These are phyloP conservation scores for Tripidium arundinaceum DNA, from an alignment of 202 grass and related monocot genomes.

Conservation along the genomic window DNA sequence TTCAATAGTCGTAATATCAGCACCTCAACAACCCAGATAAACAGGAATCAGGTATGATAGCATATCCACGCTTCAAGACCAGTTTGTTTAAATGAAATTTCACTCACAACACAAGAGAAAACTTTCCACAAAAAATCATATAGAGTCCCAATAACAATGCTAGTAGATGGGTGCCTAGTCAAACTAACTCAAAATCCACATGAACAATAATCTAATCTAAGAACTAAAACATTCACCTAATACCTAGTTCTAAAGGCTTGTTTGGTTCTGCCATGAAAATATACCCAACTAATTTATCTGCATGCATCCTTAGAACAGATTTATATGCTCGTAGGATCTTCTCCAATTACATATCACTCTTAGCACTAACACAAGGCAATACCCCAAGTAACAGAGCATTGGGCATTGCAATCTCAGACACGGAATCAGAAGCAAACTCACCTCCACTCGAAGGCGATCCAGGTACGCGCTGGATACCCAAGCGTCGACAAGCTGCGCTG, in stretches of 20 bases:
- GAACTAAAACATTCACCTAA: neutral
- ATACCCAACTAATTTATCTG: neutral
- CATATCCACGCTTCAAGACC: neutral
- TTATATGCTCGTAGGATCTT: neutral
- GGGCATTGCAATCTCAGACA: too few species aligned
- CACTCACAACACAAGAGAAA: neutral
- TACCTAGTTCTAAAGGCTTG: neutral
- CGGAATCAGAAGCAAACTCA: slow-evolving; percentile 15
- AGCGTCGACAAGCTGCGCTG: slow-evolving; percentile 47
- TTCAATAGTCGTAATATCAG: neutral
- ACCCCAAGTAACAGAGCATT: neutral
- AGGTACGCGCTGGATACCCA: slow-evolving; percentile 75
- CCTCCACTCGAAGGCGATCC: slow-evolving; percentile 76
- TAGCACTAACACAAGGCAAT: neutral
- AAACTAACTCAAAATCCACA: neutral
- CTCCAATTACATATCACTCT: neutral
- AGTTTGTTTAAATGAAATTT: neutral
- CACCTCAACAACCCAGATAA: neutral
- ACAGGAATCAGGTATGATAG: neutral
- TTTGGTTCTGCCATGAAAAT: neutral
- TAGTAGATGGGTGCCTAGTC: neutral
- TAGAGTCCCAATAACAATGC: neutral
- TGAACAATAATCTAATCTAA: neutral
- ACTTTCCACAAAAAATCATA: neutral
- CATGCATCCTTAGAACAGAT: neutral